Evolutionary conservation across 345 rosid genomes (phyloP).

Genomic region (Brassica incana): DNA sequence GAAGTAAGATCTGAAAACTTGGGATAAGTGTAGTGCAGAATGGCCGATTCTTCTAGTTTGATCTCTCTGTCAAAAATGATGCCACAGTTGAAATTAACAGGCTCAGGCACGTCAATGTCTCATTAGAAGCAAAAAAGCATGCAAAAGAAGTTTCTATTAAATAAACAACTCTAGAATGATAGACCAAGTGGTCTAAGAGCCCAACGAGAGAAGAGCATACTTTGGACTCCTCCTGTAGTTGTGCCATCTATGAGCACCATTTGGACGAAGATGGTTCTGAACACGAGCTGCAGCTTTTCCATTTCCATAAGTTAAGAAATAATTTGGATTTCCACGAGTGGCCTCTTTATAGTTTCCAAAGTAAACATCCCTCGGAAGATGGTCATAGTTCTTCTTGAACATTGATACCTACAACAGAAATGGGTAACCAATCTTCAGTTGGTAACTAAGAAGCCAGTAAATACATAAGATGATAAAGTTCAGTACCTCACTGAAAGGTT

Average conservation of each 20-base stretch:
- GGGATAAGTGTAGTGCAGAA: slow-evolving; percentile 87
- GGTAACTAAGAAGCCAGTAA: background rate
- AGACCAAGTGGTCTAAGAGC: slow-evolving; percentile 9
- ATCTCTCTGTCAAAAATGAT: slow-evolving; percentile 53
- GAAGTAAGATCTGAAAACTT: slow-evolving; percentile 94
- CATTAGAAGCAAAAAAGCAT: slow-evolving; percentile 4
- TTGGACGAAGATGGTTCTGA: slow-evolving; percentile 90
- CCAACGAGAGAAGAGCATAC: slow-evolving; percentile 42
- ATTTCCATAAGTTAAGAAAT: slow-evolving; percentile 91
- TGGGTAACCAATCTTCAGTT: slow-evolving; percentile 4
- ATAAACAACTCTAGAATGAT: slow-evolving; percentile 8
- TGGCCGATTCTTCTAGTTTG: slow-evolving; percentile 85
- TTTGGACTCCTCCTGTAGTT: slow-evolving; percentile 76
- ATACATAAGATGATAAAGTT: background rate
- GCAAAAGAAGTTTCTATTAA: slow-evolving; percentile 1
- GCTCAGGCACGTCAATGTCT: background rate
- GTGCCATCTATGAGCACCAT: slow-evolving; percentile 99
- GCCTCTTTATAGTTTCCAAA: slow-evolving; percentile 85
- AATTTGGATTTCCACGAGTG: slow-evolving; percentile 89
- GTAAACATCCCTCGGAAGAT: slow-evolving; percentile 82
- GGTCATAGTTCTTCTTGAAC: slow-evolving; percentile 95
- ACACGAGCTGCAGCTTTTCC: slow-evolving; percentile 97
- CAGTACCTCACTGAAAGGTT: slow-evolving; percentile 87
- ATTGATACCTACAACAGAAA: slow-evolving; percentile 65
- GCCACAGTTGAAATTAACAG: background rate